These are phyloP conservation scores for Lachancea meyersii DNA, from an alignment of 805 yeast species.

Conservation along the genomic window DNA sequence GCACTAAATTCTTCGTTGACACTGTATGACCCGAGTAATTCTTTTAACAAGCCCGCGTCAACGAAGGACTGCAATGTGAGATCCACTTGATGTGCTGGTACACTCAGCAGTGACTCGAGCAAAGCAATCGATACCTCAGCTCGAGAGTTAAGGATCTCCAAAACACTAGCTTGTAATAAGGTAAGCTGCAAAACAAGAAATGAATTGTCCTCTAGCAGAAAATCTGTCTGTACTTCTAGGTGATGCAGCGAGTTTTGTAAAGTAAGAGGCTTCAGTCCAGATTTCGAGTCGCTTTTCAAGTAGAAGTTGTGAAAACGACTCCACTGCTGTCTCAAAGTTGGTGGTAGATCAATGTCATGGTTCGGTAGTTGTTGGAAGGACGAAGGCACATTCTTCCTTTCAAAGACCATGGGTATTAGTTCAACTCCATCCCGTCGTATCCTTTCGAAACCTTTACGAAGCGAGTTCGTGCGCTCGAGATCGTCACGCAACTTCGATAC, in stretches of 20 bases:
- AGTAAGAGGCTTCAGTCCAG: conserved; percentile 14
- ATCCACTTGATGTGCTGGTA: conserved; percentile 4
- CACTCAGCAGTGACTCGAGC: conserved; percentile 6
- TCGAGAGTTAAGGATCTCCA: conserved; percentile 21
- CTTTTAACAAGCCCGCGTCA: conserved; percentile 14
- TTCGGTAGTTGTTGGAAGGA: conserved; percentile 11
- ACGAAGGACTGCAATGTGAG: conserved; percentile 20
- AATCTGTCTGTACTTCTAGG: conserved; percentile 26
- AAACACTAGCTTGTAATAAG: conserved; percentile 23
- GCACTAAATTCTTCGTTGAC: conserved; percentile 22
- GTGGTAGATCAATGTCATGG: conserved; percentile 13
- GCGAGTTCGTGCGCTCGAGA: not conserved
- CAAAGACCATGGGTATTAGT: conserved; percentile 19
- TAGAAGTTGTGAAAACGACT: conserved; percentile 11
- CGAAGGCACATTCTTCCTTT: conserved; percentile 19
- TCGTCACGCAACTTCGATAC: conserved; percentile 1
- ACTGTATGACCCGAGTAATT: conserved; percentile 5
- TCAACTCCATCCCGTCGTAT: not conserved
- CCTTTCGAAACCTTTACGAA: not conserved
- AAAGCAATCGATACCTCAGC: conserved; percentile 11
- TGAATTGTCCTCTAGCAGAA: conserved; percentile 11
- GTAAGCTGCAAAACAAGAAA: conserved; percentile 21
- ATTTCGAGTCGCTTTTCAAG: conserved; percentile 9
- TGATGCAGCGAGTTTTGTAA: conserved; percentile 26
- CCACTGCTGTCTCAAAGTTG: conserved; percentile 18